Base-by-base conservation (phyloP, 257 asterid species). In the Solanum chaucha region DNA sequence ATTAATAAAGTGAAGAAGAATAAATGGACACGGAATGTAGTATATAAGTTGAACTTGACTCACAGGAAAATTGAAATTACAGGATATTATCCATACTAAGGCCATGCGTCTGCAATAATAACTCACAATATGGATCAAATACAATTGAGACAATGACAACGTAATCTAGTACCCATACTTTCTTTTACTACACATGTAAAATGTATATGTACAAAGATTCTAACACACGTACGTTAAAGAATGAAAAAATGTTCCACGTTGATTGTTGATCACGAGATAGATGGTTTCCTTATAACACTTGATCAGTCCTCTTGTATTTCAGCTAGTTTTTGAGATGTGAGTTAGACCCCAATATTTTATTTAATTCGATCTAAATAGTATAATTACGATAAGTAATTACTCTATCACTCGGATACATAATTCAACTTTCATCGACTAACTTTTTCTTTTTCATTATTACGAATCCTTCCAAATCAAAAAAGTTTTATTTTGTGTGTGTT, bases 201-300 rank as follows among this genome's bases (percentile, higher is more conserved):
- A 46, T 15, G 26, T 80, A 8, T 6, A 7, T 22, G 17, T 36
- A 38, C 48, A 73, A 10, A 20, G 17, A 38, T 13, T n/a, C 61
- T 41, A 13, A 41, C n/a, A 74, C 1, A 65, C 7, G 4, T 24
- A 65, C 4, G 4, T 55, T 17, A 1, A 55, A 55, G 4, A 17
- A 55, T 17, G 64, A 55, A 55, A 55, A 55, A 3, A 17, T 2
- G n/a, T 55, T 9, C 0, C 10, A 17, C n/a, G 4, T 17, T 55
- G 64, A 1, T 55, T 5, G 4, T 55, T 55, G 64, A 55, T 34
- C 35, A 32, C 14, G 64, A 17, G 64, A 15, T 17, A 17, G 10
- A 1, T 17, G 4, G 0, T 5, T 3, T 6, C n/a, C 0, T 51
- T 17, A 1, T 2, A 51, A 17, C 0, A 3, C n/a, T 51, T 51